Percentiles rank a stretch among this genome's conserved stretches.
These are phyloP conservation scores for Rhizopogon sp. DNA, from an alignment of 768 basidiomycete genomes.

Conservation along the genomic window DNA sequence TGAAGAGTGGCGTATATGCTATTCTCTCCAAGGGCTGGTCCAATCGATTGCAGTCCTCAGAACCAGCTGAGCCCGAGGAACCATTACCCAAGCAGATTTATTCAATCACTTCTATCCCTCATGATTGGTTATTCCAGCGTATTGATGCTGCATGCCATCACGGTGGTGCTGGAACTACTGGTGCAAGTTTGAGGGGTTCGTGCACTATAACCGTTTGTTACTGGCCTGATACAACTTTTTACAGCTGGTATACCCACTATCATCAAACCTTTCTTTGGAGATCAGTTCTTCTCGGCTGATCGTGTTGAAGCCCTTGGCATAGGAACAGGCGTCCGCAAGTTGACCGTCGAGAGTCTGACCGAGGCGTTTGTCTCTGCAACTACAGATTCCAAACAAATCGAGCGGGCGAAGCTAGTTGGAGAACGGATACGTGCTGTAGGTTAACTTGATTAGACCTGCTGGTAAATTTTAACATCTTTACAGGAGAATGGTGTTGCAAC, in stretches of 20 bases:
- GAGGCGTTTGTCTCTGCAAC: slow-evolving; percentile 81
- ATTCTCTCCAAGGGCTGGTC: slow-evolving; percentile 99
- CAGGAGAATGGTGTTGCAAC: slow-evolving; percentile 94
- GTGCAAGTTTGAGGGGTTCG: slow-evolving; percentile 87
- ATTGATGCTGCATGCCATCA: slow-evolving; percentile 99
- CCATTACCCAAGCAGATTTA: slow-evolving; percentile 78
- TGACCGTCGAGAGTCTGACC: slow-evolving; percentile 73
- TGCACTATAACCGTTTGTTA: background rate
- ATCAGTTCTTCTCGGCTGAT: slow-evolving; percentile 97
- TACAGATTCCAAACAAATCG: slow-evolving; percentile 83
- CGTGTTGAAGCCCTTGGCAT: slow-evolving; percentile 95
- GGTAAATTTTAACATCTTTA: background rate
- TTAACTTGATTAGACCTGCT: background rate
- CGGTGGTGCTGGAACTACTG: slow-evolving; percentile 95
- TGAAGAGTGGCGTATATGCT: slow-evolving; percentile 82
- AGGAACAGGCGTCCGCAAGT: slow-evolving; percentile 81
- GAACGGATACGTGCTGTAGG: slow-evolving; percentile 81
- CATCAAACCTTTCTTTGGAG: slow-evolving; percentile 96
- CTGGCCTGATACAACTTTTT: background rate
- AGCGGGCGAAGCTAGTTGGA: slow-evolving; percentile 77
- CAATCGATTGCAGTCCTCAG: slow-evolving; percentile 69
- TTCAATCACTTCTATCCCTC: slow-evolving; percentile 80
- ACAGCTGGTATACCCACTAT: slow-evolving; percentile 91
- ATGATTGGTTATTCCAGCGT: slow-evolving; percentile 92
- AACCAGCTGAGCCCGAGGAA: slow-evolving; percentile 59